Evolutionary conservation across 2,329 filamentous ascomycete species (phyloP).

Genomic region (Leptosphaerulina australis): DNA sequence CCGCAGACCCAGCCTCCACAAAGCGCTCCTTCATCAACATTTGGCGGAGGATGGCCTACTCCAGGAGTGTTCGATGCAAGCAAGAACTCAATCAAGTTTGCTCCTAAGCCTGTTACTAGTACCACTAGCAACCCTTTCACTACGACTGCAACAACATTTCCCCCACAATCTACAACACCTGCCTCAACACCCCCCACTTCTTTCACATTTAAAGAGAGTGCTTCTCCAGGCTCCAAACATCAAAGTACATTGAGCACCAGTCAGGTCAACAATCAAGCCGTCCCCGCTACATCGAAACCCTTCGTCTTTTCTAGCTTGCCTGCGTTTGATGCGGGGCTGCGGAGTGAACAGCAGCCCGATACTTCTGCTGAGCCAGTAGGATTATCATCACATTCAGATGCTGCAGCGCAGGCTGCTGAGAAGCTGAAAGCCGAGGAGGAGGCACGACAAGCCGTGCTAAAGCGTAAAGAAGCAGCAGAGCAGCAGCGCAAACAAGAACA

Average conservation of each 20-base stretch:
- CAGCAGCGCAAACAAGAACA: constrained; percentile 17
- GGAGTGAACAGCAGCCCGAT: background rate
- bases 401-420: constrained; percentile 21
- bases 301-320: constrained; percentile 18
- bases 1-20: background rate
- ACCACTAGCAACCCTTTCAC: constrained; percentile 19
- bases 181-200: constrained; percentile 8
- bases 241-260: background rate
- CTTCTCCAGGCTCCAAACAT: background rate
- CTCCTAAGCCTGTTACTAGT: constrained; percentile 8
- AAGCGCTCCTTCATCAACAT: background rate
- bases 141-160: background rate
- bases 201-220: constrained; percentile 3
- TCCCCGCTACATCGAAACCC: background rate
- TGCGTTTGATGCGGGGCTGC: background rate
- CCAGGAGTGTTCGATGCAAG: constrained; percentile 39
- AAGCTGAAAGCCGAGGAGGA: constrained; percentile 24
- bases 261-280: background rate
- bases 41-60: constrained; percentile 13
- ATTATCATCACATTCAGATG: constrained; percentile 17
- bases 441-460: constrained; percentile 20
- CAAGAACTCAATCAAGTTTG: constrained; percentile 38
- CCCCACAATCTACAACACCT: constrained; percentile 7
- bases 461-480: constrained; percentile 17
- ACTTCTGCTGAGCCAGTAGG: constrained; percentile 17